Conservation (phyloP, 2,329 filamentous ascomycete genomes). For the Botrytis deweyae region DNA sequence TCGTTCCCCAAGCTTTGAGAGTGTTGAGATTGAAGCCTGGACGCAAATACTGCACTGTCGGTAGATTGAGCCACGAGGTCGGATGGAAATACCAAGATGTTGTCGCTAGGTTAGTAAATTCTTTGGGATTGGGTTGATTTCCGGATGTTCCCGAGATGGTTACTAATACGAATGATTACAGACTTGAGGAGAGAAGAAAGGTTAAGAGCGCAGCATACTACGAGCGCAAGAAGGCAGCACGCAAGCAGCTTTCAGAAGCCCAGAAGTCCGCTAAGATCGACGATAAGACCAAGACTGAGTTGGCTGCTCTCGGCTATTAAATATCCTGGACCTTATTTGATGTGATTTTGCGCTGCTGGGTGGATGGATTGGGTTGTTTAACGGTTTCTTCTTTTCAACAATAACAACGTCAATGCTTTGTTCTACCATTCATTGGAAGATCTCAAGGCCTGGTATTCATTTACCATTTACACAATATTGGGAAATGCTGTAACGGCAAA, state of each 20-base stretch:
- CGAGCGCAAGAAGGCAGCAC: slow-evolving; percentile 98
- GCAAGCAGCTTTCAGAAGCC: slow-evolving; percentile 86
- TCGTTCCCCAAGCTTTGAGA: slow-evolving; percentile 96
- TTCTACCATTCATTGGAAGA: slow-evolving; percentile 35
- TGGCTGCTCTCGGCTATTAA: slow-evolving; percentile 92
- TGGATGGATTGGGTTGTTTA: slow-evolving; percentile 30
- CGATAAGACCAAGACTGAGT: slow-evolving; percentile 81
- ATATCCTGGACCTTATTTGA: slow-evolving; percentile 37
- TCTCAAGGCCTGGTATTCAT: slow-evolving; percentile 36
- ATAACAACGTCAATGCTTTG: slow-evolving; percentile 39
- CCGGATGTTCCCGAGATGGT: background rate
- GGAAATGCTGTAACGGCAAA: slow-evolving; percentile 35
- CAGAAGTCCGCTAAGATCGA: slow-evolving; percentile 89
- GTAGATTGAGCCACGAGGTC: slow-evolving; percentile 96
- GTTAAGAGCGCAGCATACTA: slow-evolving; percentile 99
- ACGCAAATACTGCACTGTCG: slow-evolving; percentile 99
- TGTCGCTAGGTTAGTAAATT: slow-evolving; percentile 79
- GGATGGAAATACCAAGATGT: slow-evolving; percentile 99
- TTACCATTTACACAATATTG: slow-evolving; percentile 33
- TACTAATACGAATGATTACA: slow-evolving; percentile 44
- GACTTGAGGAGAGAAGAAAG: slow-evolving; percentile 99
- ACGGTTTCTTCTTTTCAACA: slow-evolving; percentile 32
- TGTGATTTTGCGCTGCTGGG: slow-evolving; percentile 26
- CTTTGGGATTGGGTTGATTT: slow-evolving; percentile 5
- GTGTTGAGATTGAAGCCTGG: slow-evolving; percentile 96